A percentile compares a stretch with the other conserved stretches of the same genome.
These are phyloP conservation scores for Helotiales sp. DNA, from an alignment of 2,329 filamentous ascomycete species.

Conservation along the genomic window DNA sequence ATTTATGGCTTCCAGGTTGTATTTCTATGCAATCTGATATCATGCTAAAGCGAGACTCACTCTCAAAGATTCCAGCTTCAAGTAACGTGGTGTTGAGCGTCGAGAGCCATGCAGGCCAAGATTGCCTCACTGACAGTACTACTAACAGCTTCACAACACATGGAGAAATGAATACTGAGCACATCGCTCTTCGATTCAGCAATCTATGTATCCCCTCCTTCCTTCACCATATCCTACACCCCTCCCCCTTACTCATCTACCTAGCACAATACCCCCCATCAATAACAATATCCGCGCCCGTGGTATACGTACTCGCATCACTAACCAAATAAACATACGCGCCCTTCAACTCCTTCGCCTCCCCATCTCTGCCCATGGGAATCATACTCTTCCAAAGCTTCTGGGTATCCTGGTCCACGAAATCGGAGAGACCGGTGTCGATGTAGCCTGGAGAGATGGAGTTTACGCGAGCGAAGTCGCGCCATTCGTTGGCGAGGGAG, in stretches of 20 bases:
- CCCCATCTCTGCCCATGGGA: conserved; percentile 57
- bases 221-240: too few species aligned
- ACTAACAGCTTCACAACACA: too few species aligned
- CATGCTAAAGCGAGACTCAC: too few species aligned
- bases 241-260: conserved; percentile 8
- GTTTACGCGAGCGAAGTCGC: conserved; percentile 68
- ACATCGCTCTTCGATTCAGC: too few species aligned
- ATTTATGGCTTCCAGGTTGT: too few species aligned
- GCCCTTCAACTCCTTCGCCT: conserved; percentile 64
- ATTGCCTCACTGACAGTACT: too few species aligned
- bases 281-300: conserved; percentile 49
- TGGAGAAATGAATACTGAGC: too few species aligned
- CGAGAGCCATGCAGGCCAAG: too few species aligned
- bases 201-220: background rate
- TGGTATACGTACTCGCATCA: conserved; percentile 49
- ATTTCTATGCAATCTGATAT: too few species aligned
- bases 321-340: conserved; percentile 50
- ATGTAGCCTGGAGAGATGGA: conserved; percentile 69
- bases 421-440: conserved; percentile 63
- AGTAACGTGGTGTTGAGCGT: too few species aligned
- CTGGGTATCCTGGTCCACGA: conserved; percentile 58
- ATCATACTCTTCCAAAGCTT: conserved; percentile 61
- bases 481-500: conserved; percentile 69
- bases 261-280: conserved; percentile 45
- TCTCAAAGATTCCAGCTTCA: too few species aligned